These are phyloP conservation scores for Hygrophorus russula DNA, from an alignment of 768 basidiomycete genomes.

Conservation along the genomic window DNA sequence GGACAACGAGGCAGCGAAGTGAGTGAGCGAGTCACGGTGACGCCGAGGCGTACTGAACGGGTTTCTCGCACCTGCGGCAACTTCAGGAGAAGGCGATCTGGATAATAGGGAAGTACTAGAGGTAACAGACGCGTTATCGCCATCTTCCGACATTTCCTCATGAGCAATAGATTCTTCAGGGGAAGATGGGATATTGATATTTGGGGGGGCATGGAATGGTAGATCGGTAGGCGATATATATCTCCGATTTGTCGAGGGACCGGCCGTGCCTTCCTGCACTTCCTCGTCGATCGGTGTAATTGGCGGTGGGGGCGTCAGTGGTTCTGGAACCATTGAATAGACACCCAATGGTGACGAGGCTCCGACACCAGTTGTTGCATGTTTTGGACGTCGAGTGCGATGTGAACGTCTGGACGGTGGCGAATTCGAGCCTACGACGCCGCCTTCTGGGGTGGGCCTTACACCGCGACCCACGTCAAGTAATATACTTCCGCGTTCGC, in stretches of 20 bases:
- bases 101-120: constrained; percentile 30
- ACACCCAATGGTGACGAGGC: constrained; percentile 60
- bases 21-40: constrained; percentile 55
- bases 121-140: constrained; percentile 18
- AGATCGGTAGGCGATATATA: constrained; percentile 56
- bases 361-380: constrained; percentile 27
- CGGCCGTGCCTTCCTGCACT: constrained; percentile 32
- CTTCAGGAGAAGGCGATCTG: constrained; percentile 50
- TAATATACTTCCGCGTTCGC: constrained; percentile 91
- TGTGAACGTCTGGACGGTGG: constrained; percentile 46
- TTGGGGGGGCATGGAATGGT: constrained; percentile 45
- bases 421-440: constrained; percentile 21
- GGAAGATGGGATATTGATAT: constrained; percentile 31
- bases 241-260: constrained; percentile 36
- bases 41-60: constrained; percentile 67
- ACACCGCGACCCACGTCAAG: constrained; percentile 75
- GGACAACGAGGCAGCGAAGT: constrained; percentile 47
- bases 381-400: constrained; percentile 46
- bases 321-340: constrained; percentile 30
- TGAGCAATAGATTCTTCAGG: constrained; percentile 12
- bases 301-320: constrained; percentile 49
- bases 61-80: constrained; percentile 71
- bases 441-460: constrained; percentile 25
- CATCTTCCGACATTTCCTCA: constrained; percentile 14
- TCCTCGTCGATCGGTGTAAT: constrained; percentile 72